Percentiles rank a stretch among this genome's conserved stretches.
These are phyloP conservation scores for Sonneratia caseolaris DNA, from an alignment of 345 rosid genomes.

Conservation along the genomic window DNA sequence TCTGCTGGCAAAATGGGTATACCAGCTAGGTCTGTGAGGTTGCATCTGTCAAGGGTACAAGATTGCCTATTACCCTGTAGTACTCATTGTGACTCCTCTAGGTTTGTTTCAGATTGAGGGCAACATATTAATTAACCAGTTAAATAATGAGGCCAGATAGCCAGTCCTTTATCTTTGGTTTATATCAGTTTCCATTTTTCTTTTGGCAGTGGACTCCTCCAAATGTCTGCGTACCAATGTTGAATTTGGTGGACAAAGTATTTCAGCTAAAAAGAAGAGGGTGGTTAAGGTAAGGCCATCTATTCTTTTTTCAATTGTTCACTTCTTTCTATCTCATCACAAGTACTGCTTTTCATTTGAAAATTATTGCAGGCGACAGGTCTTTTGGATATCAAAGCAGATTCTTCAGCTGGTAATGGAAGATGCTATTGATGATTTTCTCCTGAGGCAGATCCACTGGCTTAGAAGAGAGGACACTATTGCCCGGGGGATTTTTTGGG, in stretches of 20 bases:
- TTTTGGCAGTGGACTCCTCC: slow-evolving; percentile 86
- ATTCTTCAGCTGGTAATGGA: slow-evolving; percentile 92
- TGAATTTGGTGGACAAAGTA: slow-evolving; percentile 93
- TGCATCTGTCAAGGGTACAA: no score
- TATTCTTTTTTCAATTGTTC: slow-evolving; percentile 8
- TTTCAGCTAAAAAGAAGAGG: slow-evolving; percentile 97
- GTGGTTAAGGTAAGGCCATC: slow-evolving; percentile 71
- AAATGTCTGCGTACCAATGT: slow-evolving; percentile 85
- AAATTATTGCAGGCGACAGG: slow-evolving; percentile 64
- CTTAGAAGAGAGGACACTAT: slow-evolving; percentile 73
- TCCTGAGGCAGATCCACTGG: slow-evolving; percentile 76
- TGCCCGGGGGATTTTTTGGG: slow-evolving; percentile 73
- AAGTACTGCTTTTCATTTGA: background rate
- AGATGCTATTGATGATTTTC: slow-evolving; percentile 98
- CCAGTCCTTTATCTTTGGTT: background rate
- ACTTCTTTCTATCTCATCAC: background rate
- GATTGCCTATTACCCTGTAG: no score
- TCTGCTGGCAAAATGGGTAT: no score
- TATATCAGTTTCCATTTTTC: slow-evolving; percentile 4
- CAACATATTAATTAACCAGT: no score
- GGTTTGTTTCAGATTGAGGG: no score
- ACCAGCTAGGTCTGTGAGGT: no score
- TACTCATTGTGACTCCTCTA: no score
- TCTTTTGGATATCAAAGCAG: slow-evolving; percentile 97
- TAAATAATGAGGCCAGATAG: no score